Percentiles rank a stretch among this genome's conserved stretches.
Conservation (phyloP, 139 green algal species). For the Picochlorum sp. region DNA sequence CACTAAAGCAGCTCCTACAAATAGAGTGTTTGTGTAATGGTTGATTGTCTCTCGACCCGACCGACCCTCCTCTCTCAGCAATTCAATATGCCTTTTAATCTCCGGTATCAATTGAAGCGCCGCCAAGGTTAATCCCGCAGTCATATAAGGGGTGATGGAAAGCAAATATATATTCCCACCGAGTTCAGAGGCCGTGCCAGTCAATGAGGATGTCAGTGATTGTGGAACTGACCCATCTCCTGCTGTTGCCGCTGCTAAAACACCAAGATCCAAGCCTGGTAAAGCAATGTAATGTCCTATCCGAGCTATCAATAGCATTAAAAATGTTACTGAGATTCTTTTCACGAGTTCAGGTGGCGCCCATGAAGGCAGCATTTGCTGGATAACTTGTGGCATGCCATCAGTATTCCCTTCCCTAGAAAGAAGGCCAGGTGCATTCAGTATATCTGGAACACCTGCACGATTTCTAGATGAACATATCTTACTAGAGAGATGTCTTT, state of each 20-base stretch:
- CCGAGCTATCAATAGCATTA: neutral
- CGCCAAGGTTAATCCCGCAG: constrained; percentile 5
- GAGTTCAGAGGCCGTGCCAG: neutral
- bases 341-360: constrained; percentile 1
- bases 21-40: constrained; percentile 9
- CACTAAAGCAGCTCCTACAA: constrained; percentile 7
- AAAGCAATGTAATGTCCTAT: constrained; percentile 12
- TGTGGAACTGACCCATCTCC: neutral
- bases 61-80: constrained; percentile 10
- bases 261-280: neutral
- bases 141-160: constrained; percentile 8
- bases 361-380: neutral
- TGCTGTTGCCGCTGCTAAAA: neutral
- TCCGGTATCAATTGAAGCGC: constrained; percentile 10
- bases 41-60: constrained; percentile 10
- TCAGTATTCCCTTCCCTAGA: too few relatives aligned
- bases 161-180: constrained; percentile 11
- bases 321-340: neutral
- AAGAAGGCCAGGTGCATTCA: too few relatives aligned
- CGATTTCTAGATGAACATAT: too few relatives aligned
- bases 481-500: too few relatives aligned
- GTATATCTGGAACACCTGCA: too few relatives aligned
- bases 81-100: constrained; percentile 1
- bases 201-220: constrained; percentile 1
- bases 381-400: neutral